Percentiles rank a stretch among this genome's conserved stretches.
phyloP scores from a whole-genome alignment of 306 rosid genomes.

The Oxytropis ochrocephala region DNA sequence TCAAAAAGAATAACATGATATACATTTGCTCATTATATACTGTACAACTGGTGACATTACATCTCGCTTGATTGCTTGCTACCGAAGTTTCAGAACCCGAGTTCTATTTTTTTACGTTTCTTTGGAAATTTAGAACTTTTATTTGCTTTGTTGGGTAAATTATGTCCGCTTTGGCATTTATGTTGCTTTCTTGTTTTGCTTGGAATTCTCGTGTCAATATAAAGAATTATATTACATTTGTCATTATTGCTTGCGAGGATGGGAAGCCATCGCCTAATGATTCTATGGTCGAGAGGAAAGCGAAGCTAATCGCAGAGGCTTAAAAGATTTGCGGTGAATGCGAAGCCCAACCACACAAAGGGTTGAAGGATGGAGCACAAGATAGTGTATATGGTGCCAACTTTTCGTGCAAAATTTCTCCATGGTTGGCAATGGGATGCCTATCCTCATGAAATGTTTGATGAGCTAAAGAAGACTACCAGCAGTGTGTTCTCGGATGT shows the following conservation, averaged over 20 bases:
- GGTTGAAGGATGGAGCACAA: slow-evolving; percentile 49
- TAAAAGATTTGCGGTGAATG: slow-evolving; percentile 70
- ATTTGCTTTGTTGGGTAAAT: not conserved
- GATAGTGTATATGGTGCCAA: too few relatives aligned
- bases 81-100: not conserved
- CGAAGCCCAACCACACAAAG: slow-evolving; percentile 69
- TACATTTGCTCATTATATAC: too few relatives aligned
- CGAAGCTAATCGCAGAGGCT: slow-evolving; percentile 83
- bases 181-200: not conserved
- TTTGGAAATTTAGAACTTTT: not conserved
- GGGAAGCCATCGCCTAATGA: slow-evolving; percentile 54
- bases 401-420: slow-evolving; percentile 94
- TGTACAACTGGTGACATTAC: too few relatives aligned
- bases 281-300: slow-evolving; percentile 85
- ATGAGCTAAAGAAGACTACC: slow-evolving; percentile 71
- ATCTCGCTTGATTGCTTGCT: too few relatives aligned
- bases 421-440: slow-evolving; percentile 97
- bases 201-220: not conserved
- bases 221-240: slow-evolving; percentile 16
- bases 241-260: slow-evolving; percentile 48
- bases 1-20: too few relatives aligned
- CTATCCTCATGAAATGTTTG: slow-evolving; percentile 82
- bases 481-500: slow-evolving; percentile 33
- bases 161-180: not conserved
- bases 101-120: not conserved